These are phyloP conservation scores for Erysimum cheiri DNA, from an alignment of 441 rosid genomes.

Conservation along the genomic window DNA sequence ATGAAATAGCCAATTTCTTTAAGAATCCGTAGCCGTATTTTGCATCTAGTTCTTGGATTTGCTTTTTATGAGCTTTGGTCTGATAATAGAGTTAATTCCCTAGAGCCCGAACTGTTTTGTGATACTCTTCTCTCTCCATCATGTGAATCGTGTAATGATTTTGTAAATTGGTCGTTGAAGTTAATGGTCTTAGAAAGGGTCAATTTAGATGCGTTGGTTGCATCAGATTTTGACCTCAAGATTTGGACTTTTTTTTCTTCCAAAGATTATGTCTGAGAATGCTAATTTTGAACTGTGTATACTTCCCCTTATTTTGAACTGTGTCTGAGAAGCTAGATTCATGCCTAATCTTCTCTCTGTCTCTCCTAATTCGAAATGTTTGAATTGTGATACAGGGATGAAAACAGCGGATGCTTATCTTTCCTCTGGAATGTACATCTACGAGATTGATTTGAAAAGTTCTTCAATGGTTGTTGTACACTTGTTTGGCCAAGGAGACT, in stretches of 20 bases:
- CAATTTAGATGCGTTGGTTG: conserved; percentile 27
- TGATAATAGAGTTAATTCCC: not conserved
- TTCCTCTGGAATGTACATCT: conserved; percentile 32
- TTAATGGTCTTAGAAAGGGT: conserved; percentile 27
- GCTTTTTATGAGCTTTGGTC: not conserved
- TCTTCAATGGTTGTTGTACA: conserved; percentile 1
- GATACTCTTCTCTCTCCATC: conserved; percentile 4
- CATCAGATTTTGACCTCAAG: conserved; percentile 20
- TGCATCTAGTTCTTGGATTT: conserved; percentile 8
- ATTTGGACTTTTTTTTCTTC: not conserved
- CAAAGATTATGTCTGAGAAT: not conserved
- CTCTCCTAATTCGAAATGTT: conserved; percentile 11
- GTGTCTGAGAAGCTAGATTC: conserved; percentile 9
- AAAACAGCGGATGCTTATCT: conserved; percentile 36
- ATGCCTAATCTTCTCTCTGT: not conserved
- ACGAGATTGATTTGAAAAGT: conserved; percentile 31
- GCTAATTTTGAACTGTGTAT: conserved; percentile 11
- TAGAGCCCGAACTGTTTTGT: not conserved
- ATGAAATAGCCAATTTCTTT: not conserved
- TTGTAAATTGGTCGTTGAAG: not conserved
- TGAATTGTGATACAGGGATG: conserved; percentile 29
- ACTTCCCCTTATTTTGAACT: too few relatives aligned
- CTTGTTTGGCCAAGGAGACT: conserved; percentile 24
- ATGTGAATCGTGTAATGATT: conserved; percentile 18
- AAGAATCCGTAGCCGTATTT: not conserved